Evolutionary conservation across 2,329 filamentous ascomycete species (phyloP).

Genomic region (Colletotrichum eleusines): DNA sequence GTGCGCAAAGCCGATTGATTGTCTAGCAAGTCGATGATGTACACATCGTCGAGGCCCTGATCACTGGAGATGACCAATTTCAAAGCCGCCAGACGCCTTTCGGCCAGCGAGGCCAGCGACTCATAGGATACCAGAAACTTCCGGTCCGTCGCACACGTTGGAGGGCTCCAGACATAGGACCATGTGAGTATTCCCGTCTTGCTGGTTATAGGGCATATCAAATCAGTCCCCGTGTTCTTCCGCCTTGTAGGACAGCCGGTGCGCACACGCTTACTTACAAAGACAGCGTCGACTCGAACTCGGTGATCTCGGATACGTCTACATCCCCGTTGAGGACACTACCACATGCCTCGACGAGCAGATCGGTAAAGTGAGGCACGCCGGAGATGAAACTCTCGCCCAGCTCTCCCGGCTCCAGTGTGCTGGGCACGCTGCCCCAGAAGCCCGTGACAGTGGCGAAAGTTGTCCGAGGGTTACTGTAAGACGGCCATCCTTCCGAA

Average conservation of each 20-base stretch:
- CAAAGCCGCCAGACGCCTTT: neutral
- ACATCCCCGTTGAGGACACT: slow-evolving; percentile 16
- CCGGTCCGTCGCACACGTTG: neutral
- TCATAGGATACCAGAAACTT: neutral
- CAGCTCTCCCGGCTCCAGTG: slow-evolving; percentile 18
- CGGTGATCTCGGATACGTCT: slow-evolving; percentile 20
- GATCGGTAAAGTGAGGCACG: slow-evolving; percentile 68
- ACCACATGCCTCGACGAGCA: slow-evolving; percentile 24
- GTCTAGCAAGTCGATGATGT: neutral
- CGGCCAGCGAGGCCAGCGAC: neutral
- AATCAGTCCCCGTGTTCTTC: neutral
- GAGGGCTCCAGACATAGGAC: neutral
- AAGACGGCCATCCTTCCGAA: slow-evolving; percentile 21
- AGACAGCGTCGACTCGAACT: slow-evolving; percentile 24
- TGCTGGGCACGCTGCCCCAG: slow-evolving; percentile 19
- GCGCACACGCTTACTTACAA: slow-evolving; percentile 11
- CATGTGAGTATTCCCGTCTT: neutral
- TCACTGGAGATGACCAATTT: neutral
- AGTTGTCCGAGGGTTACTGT: slow-evolving; percentile 20
- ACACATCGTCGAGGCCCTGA: neutral
- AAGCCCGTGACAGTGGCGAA: slow-evolving; percentile 23
- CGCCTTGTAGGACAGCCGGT: neutral
- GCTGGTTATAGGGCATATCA: neutral
- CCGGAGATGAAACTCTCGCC: slow-evolving; percentile 77
- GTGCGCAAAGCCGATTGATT: neutral